Conservation (phyloP, 176 grass and related monocot species). For the Thinopyrum elongatum region DNA sequence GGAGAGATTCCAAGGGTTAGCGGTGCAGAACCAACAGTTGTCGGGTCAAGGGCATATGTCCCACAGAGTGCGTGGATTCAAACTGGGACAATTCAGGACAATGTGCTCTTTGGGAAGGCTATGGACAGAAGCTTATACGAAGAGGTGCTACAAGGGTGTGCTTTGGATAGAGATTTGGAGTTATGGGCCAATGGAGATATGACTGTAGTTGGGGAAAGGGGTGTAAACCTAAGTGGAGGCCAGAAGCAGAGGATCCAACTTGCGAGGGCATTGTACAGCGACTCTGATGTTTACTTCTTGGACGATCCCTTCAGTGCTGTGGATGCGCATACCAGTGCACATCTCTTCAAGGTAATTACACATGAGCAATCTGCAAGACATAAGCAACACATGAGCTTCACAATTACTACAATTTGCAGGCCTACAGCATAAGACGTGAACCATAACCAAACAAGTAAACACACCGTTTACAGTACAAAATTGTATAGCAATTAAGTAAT, state of each 20-base stretch:
- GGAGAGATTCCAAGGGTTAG: constrained; percentile 68
- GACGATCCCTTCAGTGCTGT: constrained; percentile 97
- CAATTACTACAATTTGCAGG: background rate
- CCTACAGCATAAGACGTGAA: background rate
- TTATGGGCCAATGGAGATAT: constrained; percentile 70
- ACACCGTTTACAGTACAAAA: background rate
- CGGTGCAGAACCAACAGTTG: constrained; percentile 40
- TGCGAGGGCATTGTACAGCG: constrained; percentile 75
- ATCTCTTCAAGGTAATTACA: constrained; percentile 67
- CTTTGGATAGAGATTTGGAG: constrained; percentile 72
- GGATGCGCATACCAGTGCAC: constrained; percentile 77
- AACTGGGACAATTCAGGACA: constrained; percentile 70
- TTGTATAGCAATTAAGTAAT: background rate
- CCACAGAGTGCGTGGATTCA: constrained; percentile 79
- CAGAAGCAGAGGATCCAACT: constrained; percentile 97
- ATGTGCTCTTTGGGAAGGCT: constrained; percentile 81
- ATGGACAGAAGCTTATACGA: constrained; percentile 65
- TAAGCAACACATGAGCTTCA: background rate
- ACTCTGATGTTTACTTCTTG: constrained; percentile 72
- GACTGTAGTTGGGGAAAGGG: constrained; percentile 75
- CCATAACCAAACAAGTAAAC: background rate
- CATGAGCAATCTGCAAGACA: constrained; percentile 8
- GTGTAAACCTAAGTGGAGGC: constrained; percentile 86
- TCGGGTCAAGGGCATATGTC: constrained; percentile 65
- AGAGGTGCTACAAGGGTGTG: constrained; percentile 74